phyloP scores from a whole-genome alignment of 2,329 filamentous ascomycete genomes.

The Cadophora malorum region DNA sequence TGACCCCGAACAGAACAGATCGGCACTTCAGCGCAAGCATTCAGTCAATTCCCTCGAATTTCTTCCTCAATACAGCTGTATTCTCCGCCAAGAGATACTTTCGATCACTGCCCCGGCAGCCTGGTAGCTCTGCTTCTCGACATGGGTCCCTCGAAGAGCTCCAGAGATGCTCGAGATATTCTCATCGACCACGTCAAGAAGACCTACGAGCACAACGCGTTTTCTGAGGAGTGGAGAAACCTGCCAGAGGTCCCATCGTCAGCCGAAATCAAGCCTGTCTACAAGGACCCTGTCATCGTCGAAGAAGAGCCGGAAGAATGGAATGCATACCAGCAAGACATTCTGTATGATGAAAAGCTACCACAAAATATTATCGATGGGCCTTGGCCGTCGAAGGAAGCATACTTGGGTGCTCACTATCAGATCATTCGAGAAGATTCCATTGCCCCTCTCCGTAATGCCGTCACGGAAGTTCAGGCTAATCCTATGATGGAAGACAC shows the following conservation, averaged over 20 bases:
- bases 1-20: no score
- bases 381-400: slow-evolving; percentile 64
- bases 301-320: slow-evolving; percentile 30
- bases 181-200: slow-evolving; percentile 25
- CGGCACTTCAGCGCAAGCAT: background rate
- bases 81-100: background rate
- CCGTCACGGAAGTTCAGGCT: slow-evolving; percentile 62
- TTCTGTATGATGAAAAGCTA: slow-evolving; percentile 43
- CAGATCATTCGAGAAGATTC: slow-evolving; percentile 78
- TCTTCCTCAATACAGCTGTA: background rate
- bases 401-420: slow-evolving; percentile 78
- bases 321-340: slow-evolving; percentile 38
- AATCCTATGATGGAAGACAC: slow-evolving; percentile 64
- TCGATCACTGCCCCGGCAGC: background rate
- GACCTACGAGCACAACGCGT: slow-evolving; percentile 18
- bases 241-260: slow-evolving; percentile 61
- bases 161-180: slow-evolving; percentile 14
- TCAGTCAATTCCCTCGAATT: background rate
- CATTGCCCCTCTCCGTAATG: slow-evolving; percentile 70
- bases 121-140: background rate
- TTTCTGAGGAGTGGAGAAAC: slow-evolving; percentile 45
- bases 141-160: background rate
- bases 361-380: slow-evolving; percentile 60
- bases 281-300: background rate
- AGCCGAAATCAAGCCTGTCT: slow-evolving; percentile 54